Conservation (phyloP, 495 filamentous ascomycete species). For the Viridothelium virens region DNA sequence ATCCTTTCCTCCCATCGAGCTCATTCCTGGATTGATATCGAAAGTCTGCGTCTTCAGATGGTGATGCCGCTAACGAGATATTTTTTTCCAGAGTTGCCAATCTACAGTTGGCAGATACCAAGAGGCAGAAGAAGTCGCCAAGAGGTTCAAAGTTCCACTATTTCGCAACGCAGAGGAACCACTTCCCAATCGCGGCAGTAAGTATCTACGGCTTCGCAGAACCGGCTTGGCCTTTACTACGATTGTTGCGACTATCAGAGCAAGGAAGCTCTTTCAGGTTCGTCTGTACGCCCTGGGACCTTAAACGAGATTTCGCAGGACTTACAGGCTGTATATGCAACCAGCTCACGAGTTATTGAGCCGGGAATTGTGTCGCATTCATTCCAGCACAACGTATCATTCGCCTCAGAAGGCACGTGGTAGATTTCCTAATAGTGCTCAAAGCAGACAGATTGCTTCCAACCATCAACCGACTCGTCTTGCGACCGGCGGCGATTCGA, state of each 20-base stretch:
- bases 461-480: not conserved
- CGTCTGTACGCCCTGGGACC: too few species aligned
- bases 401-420: not conserved
- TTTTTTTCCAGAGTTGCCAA: not conserved
- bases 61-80: too few species aligned
- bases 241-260: not conserved
- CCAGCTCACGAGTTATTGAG: not conserved
- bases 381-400: not conserved
- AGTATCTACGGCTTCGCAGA: not conserved
- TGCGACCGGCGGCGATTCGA: not conserved
- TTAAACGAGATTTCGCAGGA: not conserved
- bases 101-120: not conserved
- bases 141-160: not conserved
- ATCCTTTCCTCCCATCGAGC: too few species aligned
- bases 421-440: not conserved
- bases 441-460: not conserved
- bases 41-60: too few species aligned
- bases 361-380: not conserved
- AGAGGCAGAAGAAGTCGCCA: constrained; percentile 2
- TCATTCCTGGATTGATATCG: too few species aligned
- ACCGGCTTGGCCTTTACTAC: not conserved
- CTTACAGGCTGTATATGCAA: not conserved
- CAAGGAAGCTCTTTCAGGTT: not conserved
- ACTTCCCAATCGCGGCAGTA: not conserved
- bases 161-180: not conserved